These are phyloP conservation scores for Durusdinium trenchii DNA, from an alignment of 73 alveolate genomes.

Conservation along the genomic window DNA sequence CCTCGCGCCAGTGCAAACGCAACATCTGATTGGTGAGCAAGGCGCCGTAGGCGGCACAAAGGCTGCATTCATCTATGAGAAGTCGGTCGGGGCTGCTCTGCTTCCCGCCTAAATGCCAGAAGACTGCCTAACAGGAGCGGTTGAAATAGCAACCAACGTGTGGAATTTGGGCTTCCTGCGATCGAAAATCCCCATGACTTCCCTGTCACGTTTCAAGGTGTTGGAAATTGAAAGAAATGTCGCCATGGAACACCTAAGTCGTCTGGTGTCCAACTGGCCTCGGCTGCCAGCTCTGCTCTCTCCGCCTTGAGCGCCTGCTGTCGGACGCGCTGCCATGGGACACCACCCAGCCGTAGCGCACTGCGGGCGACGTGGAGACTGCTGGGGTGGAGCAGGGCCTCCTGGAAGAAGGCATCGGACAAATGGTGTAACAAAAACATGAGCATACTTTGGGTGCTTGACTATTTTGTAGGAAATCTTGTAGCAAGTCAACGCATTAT, in stretches of 20 bases:
- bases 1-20: conserved; percentile 9
- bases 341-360: conserved; percentile 1
- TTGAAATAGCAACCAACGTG: not conserved
- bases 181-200: not conserved
- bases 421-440: too few species aligned
- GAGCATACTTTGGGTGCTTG: too few species aligned
- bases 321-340: not conserved
- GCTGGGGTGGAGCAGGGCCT: conserved; percentile 59
- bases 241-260: not conserved
- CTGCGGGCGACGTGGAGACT: conserved; percentile 47
- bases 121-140: not conserved
- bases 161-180: not conserved
- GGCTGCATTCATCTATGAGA: conserved; percentile 29
- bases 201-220: not conserved
- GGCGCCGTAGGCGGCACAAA: conserved; percentile 32
- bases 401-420: too few species aligned
- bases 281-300: not conserved
- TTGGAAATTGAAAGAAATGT: not conserved
- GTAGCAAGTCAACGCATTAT: too few species aligned
- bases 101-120: conserved; percentile 37
- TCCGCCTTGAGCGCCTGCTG: conserved; percentile 9
- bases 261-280: not conserved
- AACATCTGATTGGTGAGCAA: conserved; percentile 17
- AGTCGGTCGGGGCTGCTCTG: conserved; percentile 27
- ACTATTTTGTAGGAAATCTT: too few species aligned